Conservation (phyloP, 2,329 filamentous ascomycete species). For the Pestalotiopsis sp. region DNA sequence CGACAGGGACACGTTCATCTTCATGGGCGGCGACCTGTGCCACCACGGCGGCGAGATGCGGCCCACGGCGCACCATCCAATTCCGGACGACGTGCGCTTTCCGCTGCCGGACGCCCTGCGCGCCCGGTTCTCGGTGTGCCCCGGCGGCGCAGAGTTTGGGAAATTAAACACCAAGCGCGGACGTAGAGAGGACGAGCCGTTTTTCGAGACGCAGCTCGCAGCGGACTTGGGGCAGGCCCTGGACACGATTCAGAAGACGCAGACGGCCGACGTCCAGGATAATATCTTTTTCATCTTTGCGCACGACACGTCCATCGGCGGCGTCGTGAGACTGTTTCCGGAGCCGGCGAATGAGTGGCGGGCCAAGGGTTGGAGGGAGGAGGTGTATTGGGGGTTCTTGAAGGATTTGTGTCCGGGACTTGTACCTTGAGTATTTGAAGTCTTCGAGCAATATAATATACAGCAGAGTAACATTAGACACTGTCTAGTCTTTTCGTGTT, state of each 20-base stretch:
- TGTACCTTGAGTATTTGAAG: not conserved
- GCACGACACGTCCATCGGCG: not conserved
- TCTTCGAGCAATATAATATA: too few relatives aligned
- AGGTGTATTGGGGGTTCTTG: constrained; percentile 4
- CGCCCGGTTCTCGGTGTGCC: not conserved
- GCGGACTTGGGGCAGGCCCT: not conserved
- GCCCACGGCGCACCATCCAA: constrained; percentile 34
- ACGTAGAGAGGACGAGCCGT: not conserved
- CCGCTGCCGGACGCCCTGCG: not conserved
- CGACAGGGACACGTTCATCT: constrained; percentile 37
- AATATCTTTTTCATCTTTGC: not conserved
- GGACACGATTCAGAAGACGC: not conserved
- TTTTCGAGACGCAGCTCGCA: not conserved
- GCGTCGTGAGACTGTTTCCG: not conserved
- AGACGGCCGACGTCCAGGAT: not conserved
- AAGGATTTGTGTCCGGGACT: not conserved
- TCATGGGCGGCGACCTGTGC: constrained; percentile 45
- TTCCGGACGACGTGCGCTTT: constrained; percentile 25
- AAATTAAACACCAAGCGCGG: not conserved
- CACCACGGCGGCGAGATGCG: constrained; percentile 41
- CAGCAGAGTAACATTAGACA: too few relatives aligned
- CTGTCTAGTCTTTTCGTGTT: constrained; percentile 4
- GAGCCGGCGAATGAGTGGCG: not conserved
- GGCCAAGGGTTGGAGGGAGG: not conserved
- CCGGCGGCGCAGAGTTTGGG: not conserved